Evolutionary conservation across 73 alveolate species (phyloP), one percentile per base, ranked within the genome.

Genomic region (Paramecium tetraurelia): DNA sequence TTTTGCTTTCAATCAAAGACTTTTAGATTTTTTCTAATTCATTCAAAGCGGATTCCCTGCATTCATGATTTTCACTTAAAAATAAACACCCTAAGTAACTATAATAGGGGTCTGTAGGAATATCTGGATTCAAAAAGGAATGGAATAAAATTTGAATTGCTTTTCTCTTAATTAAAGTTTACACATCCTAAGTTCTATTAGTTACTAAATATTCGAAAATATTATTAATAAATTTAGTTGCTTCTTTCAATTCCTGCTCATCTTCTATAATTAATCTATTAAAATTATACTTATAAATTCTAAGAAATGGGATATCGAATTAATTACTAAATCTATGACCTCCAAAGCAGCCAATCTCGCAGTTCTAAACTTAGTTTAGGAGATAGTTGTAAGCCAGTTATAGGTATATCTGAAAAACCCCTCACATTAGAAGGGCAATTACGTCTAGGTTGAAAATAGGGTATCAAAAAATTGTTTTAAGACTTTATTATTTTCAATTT

Each of bases 31-130:
- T 68, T 16, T 68, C 84, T 14, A 21, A 31, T 68, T 68, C 84
- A 68, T 31, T 68, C 11, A 68, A 22, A 31, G 50, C 44, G 4
- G 21, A 12, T 33, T 68, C 84, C 27, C 84, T 68, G 12, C 84
- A 68, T 68, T 68, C 84, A 68, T 68, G 84, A 68, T 68, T 31
- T 68, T 68, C 84, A 68, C 46, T 68, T 68, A 31, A 14, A 68
- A 68, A 68, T 18, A 68, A 68, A 31, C 50, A 31, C 8, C 84
- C 46, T n/a, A 68, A 68, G 9, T 68, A 33, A 68, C 46, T 33
- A 68, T 68, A 68, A 24, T 68, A 68, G 20, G 84, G 84, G 27
- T 68, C 84, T 12, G 50, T 33, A 68, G 84, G 46, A 68, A 68
- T 18, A 53, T 53, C 69, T 4, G 69, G 27, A 33, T 68, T 31